A percentile compares a stretch with the other conserved stretches of the same genome.
These are phyloP conservation scores for Plectosphaerella sp. DNA, from an alignment of 2,329 filamentous ascomycete species.

Conservation along the genomic window DNA sequence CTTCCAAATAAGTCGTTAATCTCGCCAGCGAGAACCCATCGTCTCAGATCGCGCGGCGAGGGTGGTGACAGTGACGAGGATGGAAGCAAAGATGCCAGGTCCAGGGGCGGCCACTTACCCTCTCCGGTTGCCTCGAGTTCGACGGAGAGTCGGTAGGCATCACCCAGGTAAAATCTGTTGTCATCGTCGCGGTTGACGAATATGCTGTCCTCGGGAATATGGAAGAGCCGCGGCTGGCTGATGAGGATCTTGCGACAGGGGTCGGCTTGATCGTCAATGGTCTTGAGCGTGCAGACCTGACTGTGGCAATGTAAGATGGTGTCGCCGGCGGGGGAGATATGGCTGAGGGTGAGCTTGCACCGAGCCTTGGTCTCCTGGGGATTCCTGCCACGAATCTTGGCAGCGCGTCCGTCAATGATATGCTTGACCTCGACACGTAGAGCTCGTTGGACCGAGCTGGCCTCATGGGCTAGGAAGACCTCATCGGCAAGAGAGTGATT, in stretches of 20 bases:
- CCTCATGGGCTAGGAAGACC: slow-evolving; percentile 23
- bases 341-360: slow-evolving; percentile 38
- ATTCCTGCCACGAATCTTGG: slow-evolving; percentile 18
- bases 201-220: slow-evolving; percentile 47
- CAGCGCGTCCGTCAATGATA: slow-evolving; percentile 44
- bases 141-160: slow-evolving; percentile 44
- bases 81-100: slow-evolving; percentile 15
- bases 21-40: slow-evolving; percentile 35
- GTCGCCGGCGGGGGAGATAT: slow-evolving; percentile 10
- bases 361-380: slow-evolving; percentile 28
- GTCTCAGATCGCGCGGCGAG: not conserved
- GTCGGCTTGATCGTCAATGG: slow-evolving; percentile 42
- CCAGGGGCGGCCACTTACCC: slow-evolving; percentile 47
- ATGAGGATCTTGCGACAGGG: slow-evolving; percentile 43
- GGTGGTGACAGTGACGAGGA: too few species aligned
- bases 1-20: slow-evolving; percentile 37
- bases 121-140: slow-evolving; percentile 48
- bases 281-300: slow-evolving; percentile 47
- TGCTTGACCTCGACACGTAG: slow-evolving; percentile 51
- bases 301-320: slow-evolving; percentile 47
- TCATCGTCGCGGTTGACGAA: slow-evolving; percentile 43
- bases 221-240: slow-evolving; percentile 43
- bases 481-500: slow-evolving; percentile 23
- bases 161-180: slow-evolving; percentile 40
- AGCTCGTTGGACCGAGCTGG: slow-evolving; percentile 31